Conservation (phyloP, 2,329 filamentous ascomycete genomes). For the Periconia digitata region DNA sequence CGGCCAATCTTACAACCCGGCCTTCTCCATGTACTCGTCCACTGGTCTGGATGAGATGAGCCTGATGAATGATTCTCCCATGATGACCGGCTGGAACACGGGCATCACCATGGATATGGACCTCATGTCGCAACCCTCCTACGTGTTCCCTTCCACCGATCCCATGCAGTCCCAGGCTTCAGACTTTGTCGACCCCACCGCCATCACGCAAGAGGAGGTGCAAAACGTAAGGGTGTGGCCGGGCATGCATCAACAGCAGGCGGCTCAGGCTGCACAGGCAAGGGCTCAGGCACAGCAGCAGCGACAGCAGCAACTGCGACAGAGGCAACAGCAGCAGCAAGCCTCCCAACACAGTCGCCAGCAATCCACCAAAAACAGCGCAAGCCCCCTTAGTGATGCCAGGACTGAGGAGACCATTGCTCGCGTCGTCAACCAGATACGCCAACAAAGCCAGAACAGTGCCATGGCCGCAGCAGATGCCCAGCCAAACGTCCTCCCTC, state of each 20-base stretch:
- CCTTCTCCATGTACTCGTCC: constrained; percentile 54
- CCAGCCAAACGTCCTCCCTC: constrained; percentile 55
- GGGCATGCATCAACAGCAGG: constrained; percentile 88
- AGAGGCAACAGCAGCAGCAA: constrained; percentile 43
- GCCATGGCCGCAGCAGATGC: constrained; percentile 57
- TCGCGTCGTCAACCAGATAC: constrained; percentile 89
- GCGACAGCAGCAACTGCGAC: constrained; percentile 54
- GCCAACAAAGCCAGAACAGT: constrained; percentile 63
- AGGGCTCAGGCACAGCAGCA: constrained; percentile 35
- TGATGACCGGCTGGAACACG: constrained; percentile 59
- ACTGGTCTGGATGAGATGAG: constrained; percentile 70
- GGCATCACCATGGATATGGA: constrained; percentile 57
- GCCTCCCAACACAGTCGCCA: constrained; percentile 35
- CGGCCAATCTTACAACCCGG: constrained; percentile 57
- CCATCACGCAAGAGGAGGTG: constrained; percentile 65
- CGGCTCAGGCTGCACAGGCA: constrained; percentile 60
- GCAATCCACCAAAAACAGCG: constrained; percentile 36
- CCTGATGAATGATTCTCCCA: constrained; percentile 51
- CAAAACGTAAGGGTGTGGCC: constrained; percentile 78
- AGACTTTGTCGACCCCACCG: constrained; percentile 73
- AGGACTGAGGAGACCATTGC: constrained; percentile 85
- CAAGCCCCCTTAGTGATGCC: constrained; percentile 47
- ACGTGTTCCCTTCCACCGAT: constrained; percentile 61
- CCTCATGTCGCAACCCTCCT: constrained; percentile 55
- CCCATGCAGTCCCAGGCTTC: constrained; percentile 44